Conservation (phyloP, 108 stramenopile genomes). For the Cyclotella baltica region DNA sequence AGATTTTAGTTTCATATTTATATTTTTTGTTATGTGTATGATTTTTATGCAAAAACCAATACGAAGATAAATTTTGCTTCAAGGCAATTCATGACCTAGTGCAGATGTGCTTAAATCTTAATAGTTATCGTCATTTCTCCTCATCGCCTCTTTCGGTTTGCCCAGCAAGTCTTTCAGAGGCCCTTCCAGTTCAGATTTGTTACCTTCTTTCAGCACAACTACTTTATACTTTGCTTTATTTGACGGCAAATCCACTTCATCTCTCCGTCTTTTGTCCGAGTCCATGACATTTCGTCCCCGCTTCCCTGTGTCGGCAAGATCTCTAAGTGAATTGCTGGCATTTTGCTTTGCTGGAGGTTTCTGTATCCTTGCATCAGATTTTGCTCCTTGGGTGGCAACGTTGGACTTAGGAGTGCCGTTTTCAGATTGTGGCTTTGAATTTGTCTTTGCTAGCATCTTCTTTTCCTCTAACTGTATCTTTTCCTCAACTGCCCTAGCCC, state of each 20-base stretch:
- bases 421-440: not conserved
- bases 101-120: not conserved
- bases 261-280: slow-evolving; percentile 1
- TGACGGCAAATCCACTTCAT: not conserved
- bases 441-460: not conserved
- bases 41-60: not conserved
- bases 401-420: too few species aligned
- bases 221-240: slow-evolving; percentile 17
- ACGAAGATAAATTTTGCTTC: not conserved
- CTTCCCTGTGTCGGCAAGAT: slow-evolving; percentile 2
- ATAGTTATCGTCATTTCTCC: not conserved
- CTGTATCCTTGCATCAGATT: not conserved
- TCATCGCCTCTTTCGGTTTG: not conserved
- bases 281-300: not conserved
- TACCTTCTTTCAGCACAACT: slow-evolving; percentile 4
- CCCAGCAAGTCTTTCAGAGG: slow-evolving; percentile 8
- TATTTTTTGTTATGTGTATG: too few species aligned
- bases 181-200: slow-evolving; percentile 6
- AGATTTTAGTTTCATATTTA: too few species aligned
- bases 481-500: not conserved
- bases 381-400: not conserved
- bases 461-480: not conserved
- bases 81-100: not conserved
- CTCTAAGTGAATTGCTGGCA: slow-evolving; percentile 1
- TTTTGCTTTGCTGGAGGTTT: not conserved